These are phyloP conservation scores for Komagataea norvegica DNA, from an alignment of 1,139 yeast species.

Conservation along the genomic window DNA sequence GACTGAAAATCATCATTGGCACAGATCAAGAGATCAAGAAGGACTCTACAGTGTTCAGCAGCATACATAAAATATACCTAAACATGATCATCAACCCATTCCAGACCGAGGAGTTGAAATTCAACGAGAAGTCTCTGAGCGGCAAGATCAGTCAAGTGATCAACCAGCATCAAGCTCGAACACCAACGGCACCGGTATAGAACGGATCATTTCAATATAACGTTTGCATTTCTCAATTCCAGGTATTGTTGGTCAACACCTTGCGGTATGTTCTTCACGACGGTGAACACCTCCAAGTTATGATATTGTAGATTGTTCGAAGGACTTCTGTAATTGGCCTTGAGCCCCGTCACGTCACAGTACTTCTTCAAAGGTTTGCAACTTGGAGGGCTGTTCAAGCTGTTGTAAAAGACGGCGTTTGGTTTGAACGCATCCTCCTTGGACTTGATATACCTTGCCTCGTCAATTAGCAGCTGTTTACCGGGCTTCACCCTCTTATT, in stretches of 20 bases:
- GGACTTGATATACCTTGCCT: conserved; percentile 54
- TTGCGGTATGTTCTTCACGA: conserved; percentile 75
- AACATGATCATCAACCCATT: conserved; percentile 56
- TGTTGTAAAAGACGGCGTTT: conserved; percentile 45
- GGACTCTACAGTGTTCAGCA: conserved; percentile 32
- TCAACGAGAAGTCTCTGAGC: conserved; percentile 15
- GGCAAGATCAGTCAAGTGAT: conserved; percentile 12
- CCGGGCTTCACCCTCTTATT: conserved; percentile 69
- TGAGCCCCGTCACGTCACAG: conserved; percentile 92
- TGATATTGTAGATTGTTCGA: conserved; percentile 73
- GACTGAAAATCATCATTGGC: conserved; percentile 56
- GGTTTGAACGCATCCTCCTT: conserved; percentile 27
- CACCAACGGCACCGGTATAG: conserved; percentile 1
- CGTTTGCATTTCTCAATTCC: conserved; percentile 83
- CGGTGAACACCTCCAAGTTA: conserved; percentile 78
- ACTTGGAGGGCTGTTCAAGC: conserved; percentile 85
- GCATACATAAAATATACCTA: conserved; percentile 46
- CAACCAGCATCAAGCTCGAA: neutral
- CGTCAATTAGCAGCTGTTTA: conserved; percentile 74
- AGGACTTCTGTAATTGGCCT: conserved; percentile 73
- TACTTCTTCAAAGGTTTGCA: conserved; percentile 74
- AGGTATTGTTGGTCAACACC: conserved; percentile 94
- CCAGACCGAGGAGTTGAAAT: conserved; percentile 25
- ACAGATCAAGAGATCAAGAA: conserved; percentile 27
- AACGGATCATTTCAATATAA: conserved; percentile 51